Evolutionary conservation across 2,329 filamentous ascomycete genomes (phyloP), one percentile per base, ranked within the genome.

Genomic region (Xylogone sp.): DNA sequence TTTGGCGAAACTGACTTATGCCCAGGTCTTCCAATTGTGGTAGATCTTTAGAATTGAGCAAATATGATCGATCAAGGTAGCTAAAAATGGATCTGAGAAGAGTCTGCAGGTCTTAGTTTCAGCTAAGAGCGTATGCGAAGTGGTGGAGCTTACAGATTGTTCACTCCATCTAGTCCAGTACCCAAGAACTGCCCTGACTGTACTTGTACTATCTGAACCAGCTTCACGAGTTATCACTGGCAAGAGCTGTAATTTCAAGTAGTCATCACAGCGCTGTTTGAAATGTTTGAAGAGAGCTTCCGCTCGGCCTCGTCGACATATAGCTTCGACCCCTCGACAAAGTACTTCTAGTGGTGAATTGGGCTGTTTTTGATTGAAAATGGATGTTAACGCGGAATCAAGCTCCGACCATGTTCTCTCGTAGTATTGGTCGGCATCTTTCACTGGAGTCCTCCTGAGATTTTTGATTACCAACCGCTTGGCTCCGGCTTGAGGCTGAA

Each of bases 381-480:
- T 83, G 43, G 84, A 81, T 10, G 78, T 75, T 49, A 99, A 71
- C 1, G 90, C 90, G 31, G 76, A 75, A 52, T 89, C 83, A 5
- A 97, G 75, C 65, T 95, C 87, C 42, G 73, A 71, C 82, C 87
- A 89, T 3, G 84, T 86, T 62, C 84, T 83, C 42, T 84, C 76
- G 61, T 96, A 90, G 72, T 96, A 97, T 56, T 82, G 78, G 56
- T 88, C 83, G 19, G 88, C 81, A 60, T 90, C 82, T 75, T 48
- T 71, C 64, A 39, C 70, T 66, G 52, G 79, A 72, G 77, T 77
- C 1, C 81, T 78, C 53, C 87, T 84, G 57, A 97, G 79, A 67
- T 97, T 97, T 79, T 96, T 96, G 62, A 99, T 89, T n/a, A 93
- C 82, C 44, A 99, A 80, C 70, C 87, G 92, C 75, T 87, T 92